phyloP scores from a whole-genome alignment of 176 grass and related monocot species.

The Eragrostis curvula region DNA sequence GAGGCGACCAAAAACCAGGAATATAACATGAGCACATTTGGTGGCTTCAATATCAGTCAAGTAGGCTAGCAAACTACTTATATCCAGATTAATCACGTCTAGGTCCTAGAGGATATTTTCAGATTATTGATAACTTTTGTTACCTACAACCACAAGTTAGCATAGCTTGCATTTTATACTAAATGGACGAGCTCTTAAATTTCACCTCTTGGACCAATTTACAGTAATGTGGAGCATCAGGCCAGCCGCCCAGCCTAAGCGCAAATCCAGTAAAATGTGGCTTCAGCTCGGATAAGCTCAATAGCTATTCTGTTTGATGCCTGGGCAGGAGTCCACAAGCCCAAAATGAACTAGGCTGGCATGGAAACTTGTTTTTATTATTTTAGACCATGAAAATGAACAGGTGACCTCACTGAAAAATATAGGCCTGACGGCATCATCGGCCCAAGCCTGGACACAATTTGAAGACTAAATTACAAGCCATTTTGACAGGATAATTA shows the following conservation, averaged over 20 bases:
- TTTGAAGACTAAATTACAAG: background rate
- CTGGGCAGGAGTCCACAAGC: background rate
- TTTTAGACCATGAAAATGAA: background rate
- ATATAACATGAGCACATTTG: background rate
- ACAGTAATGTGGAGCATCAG: background rate
- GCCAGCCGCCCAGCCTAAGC: too few species aligned
- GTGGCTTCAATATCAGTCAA: background rate
- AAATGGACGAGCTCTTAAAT: background rate
- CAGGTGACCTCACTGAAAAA: too few species aligned
- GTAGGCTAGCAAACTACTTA: background rate
- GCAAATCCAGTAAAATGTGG: background rate
- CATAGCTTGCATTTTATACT: background rate
- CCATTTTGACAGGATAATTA: background rate
- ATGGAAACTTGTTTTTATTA: background rate
- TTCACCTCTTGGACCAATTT: background rate
- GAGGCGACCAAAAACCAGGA: constrained; percentile 13
- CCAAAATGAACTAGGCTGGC: background rate
- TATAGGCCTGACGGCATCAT: background rate
- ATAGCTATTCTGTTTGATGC: background rate
- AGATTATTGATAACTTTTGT: background rate
- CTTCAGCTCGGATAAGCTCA: background rate
- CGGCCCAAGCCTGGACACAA: too few species aligned
- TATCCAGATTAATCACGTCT: constrained; percentile 5
- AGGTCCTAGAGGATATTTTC: constrained; percentile 13
- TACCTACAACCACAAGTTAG: background rate